Percentiles rank a stretch among this genome's conserved stretches.
Conservation (phyloP, 306 rosid species). For the Quercus berberidifolia region DNA sequence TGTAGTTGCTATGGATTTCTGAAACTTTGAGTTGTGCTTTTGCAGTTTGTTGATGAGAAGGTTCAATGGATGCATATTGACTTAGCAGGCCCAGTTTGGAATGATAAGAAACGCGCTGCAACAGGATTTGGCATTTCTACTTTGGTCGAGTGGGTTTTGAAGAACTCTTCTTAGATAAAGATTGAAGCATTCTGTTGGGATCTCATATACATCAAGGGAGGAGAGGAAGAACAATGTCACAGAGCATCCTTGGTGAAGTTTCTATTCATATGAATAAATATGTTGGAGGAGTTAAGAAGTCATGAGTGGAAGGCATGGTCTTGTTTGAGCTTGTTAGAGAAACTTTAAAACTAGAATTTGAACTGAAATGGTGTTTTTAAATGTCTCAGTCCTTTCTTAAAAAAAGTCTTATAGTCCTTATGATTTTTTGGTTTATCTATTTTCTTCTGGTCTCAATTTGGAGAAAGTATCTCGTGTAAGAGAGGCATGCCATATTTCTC, state of each 20-base stretch:
- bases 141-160: conserved; percentile 92
- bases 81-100: conserved; percentile 91
- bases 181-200: not conserved
- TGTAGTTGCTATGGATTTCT: conserved; percentile 1
- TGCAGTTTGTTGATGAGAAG: conserved; percentile 95
- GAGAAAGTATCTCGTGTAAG: too few relatives aligned
- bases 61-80: conserved; percentile 97
- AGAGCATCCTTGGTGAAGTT: not conserved
- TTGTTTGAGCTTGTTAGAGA: not conserved
- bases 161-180: conserved; percentile 50
- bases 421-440: too few relatives aligned
- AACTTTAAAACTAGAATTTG: not conserved
- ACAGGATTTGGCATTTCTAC: conserved; percentile 92
- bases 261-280: not conserved
- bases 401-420: too few relatives aligned
- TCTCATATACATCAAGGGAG: not conserved
- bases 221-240: not conserved
- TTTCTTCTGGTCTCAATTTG: too few relatives aligned
- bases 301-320: not conserved
- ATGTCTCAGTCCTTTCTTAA: not conserved
- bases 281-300: not conserved
- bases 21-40: conserved; percentile 20
- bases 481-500: too few relatives aligned
- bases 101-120: conserved; percentile 66
- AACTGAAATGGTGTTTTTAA: not conserved